Evolutionary conservation across 2,329 filamentous ascomycete species (phyloP), one percentile per base, ranked within the genome.

Genomic region (Microdochium trichocladiopsis): DNA sequence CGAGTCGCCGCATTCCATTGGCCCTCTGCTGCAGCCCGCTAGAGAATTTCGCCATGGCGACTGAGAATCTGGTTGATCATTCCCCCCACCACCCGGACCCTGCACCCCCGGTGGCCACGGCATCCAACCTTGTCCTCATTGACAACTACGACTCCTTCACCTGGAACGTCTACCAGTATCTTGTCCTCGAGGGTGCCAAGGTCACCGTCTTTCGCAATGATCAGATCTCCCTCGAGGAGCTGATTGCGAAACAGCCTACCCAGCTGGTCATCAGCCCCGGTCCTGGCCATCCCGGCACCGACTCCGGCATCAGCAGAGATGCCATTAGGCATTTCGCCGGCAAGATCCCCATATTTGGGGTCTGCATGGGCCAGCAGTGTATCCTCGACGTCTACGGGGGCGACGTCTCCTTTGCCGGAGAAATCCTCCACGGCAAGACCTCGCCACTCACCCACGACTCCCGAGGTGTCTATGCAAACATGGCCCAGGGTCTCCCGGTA

Each of bases 141-240:
- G 94, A 99, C 77, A 99, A 99, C 72, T 99, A 97, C 71, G 94
- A 99, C 71, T 97, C 94, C 3, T 99, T 99, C 70, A 96, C 93
- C 54, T 99, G 92, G 90, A 99, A 99, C 66, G 90, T 99, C 54
- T 99, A 97, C 70, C 95, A 99, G 70, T 99, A 99, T 65, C 83
- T 99, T 1, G 87, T 93, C 6, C 84, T 99, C n/a, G 94, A 97
- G 69, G 94, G 94, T 28, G 94, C 95, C 25, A 88, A 77, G 1
- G 94, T 96, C 50, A 89, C 86, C 3, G 94, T 99, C 21, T 88
- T 85, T 71, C 84, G 94, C 61, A 99, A 99, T 66, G 93, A 99
- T 71, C 84, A 96, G 69, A 85, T 97, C 60, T 86, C 87, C 0
- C 71, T 99, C 4, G 84, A 95, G 11, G 87, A 96, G 60, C 76